Base-by-base conservation (phyloP, 257 asterid species). In the Ballota nigra region DNA sequence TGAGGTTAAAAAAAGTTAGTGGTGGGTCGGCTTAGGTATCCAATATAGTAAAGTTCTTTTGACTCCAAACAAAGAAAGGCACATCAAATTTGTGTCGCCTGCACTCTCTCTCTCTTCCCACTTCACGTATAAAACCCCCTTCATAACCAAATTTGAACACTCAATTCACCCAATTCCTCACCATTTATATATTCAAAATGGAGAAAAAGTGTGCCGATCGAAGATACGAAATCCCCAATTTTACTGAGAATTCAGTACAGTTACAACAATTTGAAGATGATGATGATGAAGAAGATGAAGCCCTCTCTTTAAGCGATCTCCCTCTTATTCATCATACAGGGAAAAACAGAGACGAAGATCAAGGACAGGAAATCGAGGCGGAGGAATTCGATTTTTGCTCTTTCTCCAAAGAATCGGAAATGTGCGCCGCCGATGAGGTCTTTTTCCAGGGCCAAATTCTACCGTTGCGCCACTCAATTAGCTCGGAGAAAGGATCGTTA, bases 361-460 rank as follows among this genome's bases (percentile, higher is more conserved):
- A 49, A 6, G 69, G 72, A 1, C 8, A 15, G 12, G 6, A 15
- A 5, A 20, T 13, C 31, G 43, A 5, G 11, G 38, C 3, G 7
- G 96, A 89, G 36, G 96, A 91, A 1, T 94, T 94, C 41, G 85
- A 91, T 75, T 94, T 94, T 58, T 80, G 86, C 59, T 77, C 82
- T 1, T 8, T 75, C 5, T 80, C 82, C 0, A 79, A 76, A 51
- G 90, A 85, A 33, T 76, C 89, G 0, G 92, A 89, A 71, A 89
- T 89, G 96, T 89, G 96, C n/a, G 82, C 85, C 0, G 97, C 97
- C 0, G 98, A 94, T 68, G 92, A 91, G 13, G 77, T 94, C 23
- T 94, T 94, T 41, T 88, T 84, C 79, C 84, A 74, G 63, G 98
- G 98, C 36, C 95, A 84, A 74, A 87, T 94, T 40, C 83, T 94